phyloP scores from a whole-genome alignment of 768 basidiomycete genomes.

The Phylloporus scabripes region DNA sequence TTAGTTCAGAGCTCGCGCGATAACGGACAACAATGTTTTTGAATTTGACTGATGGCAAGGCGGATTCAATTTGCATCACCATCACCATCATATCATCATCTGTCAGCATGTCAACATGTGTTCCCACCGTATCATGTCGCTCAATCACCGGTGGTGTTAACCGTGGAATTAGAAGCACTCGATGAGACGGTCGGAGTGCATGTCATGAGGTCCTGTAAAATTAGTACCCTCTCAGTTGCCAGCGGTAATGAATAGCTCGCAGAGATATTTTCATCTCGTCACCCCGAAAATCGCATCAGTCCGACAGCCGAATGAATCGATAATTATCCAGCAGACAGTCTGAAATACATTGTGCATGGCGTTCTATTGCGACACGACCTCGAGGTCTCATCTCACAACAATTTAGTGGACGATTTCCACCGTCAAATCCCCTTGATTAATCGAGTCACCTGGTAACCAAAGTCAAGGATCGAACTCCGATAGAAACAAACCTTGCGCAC shows the following conservation, averaged over 20 bases:
- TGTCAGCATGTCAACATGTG: neutral
- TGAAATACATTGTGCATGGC: constrained; percentile 17
- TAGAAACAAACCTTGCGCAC: constrained; percentile 32
- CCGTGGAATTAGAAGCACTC: constrained; percentile 8
- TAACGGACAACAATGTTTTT: constrained; percentile 13
- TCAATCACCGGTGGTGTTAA: constrained; percentile 2
- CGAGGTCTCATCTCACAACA: neutral
- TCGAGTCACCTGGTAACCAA: constrained; percentile 67
- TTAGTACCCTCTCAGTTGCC: constrained; percentile 7
- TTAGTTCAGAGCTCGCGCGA: constrained; percentile 22
- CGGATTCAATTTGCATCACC: constrained; percentile 3
- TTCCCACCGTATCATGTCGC: constrained; percentile 18
- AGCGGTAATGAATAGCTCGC: constrained; percentile 18
- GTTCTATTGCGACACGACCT: constrained; percentile 15
- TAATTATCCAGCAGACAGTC: constrained; percentile 7
- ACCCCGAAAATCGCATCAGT: neutral
- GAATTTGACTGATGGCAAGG: constrained; percentile 22
- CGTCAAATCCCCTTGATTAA: constrained; percentile 88
- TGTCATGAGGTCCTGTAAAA: constrained; percentile 5
- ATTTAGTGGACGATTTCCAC: constrained; percentile 78
- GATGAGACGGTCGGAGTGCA: constrained; percentile 5
- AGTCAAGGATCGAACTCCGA: constrained; percentile 3
- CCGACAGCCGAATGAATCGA: constrained; percentile 2
- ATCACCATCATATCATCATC: neutral
- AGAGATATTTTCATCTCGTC: neutral